Evolutionary conservation across 345 rosid species (phyloP), one percentile per base, ranked within the genome.

Genomic region (Cardiospermum halicacabum): DNA sequence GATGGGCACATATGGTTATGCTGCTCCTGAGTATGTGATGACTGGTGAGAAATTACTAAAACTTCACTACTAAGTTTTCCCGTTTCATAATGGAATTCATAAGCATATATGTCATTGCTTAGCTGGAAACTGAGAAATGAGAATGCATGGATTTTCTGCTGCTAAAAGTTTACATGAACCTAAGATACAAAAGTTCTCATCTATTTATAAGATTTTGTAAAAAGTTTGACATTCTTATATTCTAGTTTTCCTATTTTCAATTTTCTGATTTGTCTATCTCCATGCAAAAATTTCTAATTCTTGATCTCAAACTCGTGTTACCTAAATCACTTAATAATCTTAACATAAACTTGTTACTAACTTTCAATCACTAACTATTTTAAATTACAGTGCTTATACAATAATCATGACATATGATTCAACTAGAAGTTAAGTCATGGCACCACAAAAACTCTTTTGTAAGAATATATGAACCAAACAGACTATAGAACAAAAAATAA

Each of bases 1-100:
- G 40, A 94, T 94, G 99, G 99, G 97, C 31, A 94, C 97, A 37
- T 91, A 94, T 27, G 98, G 98, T 50, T 93, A 93, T 58, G 97
- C 98, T 75, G 98, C 98, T 65, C 98, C 98, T 7, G 98, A 93
- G 71, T 93, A 90, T 39, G 83, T 93, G 43, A 85, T 90, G 96
- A 93, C 98, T 53, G 98, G 98, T 91, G 60, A 75, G 89, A 75
- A 30, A 60, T 16, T 53, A 37, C 7, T 42, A 11, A 12, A 49
- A 30, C 31, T 13, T 31, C 19, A 8, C 24, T n/a, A 25, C 7
- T 22, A 18, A 28, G 25, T 37, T 31, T 21, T 48, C 71, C 26
- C 9, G 36, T 66, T 58, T 30, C 53, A 40, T 42, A 15, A 18
- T 13, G 25, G 8, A 5, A 16, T 9, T 57, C 53, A 15, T 13